A percentile compares a stretch with the other conserved stretches of the same genome.
These are phyloP conservation scores for Priceomyces haplophilus DNA, from an alignment of 805 yeast genomes.

Conservation along the genomic window DNA sequence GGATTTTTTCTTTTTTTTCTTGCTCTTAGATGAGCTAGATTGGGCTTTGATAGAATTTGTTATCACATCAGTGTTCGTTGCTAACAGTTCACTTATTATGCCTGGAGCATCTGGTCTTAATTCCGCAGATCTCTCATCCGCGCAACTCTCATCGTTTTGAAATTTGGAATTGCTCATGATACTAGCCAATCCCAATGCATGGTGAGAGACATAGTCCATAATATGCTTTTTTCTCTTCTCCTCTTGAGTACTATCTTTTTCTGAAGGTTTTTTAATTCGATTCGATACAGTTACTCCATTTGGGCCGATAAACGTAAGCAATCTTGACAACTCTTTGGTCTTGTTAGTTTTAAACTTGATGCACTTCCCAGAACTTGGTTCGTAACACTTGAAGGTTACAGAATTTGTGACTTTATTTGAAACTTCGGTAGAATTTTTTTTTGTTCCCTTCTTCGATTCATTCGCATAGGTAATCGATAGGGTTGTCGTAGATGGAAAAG, in stretches of 20 bases:
- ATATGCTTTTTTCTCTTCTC: slow-evolving; percentile 5
- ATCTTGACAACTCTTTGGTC: slow-evolving; percentile 68
- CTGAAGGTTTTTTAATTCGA: slow-evolving; percentile 10
- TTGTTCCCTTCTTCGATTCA: slow-evolving; percentile 20
- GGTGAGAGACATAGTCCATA: slow-evolving; percentile 8
- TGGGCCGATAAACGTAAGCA: slow-evolving; percentile 74
- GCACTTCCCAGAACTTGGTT: slow-evolving; percentile 61
- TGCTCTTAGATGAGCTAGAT: slow-evolving; percentile 11
- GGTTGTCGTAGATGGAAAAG: slow-evolving; percentile 34
- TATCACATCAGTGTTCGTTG: slow-evolving; percentile 8
- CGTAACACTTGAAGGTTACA: slow-evolving; percentile 59
- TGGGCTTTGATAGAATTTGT: slow-evolving; percentile 8
- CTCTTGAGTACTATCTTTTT: slow-evolving; percentile 10
- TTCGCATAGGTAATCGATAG: slow-evolving; percentile 38
- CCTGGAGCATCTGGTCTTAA: slow-evolving; percentile 5
- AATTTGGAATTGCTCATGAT: slow-evolving; percentile 38
- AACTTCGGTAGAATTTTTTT: slow-evolving; percentile 8
- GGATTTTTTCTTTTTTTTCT: slow-evolving; percentile 31
- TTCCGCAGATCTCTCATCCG: not conserved
- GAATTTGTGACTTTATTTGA: slow-evolving; percentile 24
- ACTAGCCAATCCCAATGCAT: slow-evolving; percentile 36
- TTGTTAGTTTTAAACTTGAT: slow-evolving; percentile 57
- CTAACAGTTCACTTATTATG: slow-evolving; percentile 8
- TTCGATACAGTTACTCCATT: slow-evolving; percentile 45
- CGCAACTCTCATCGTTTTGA: slow-evolving; percentile 16